Conservation (phyloP, 305 asterid species). For the Coffea humblotiana region DNA sequence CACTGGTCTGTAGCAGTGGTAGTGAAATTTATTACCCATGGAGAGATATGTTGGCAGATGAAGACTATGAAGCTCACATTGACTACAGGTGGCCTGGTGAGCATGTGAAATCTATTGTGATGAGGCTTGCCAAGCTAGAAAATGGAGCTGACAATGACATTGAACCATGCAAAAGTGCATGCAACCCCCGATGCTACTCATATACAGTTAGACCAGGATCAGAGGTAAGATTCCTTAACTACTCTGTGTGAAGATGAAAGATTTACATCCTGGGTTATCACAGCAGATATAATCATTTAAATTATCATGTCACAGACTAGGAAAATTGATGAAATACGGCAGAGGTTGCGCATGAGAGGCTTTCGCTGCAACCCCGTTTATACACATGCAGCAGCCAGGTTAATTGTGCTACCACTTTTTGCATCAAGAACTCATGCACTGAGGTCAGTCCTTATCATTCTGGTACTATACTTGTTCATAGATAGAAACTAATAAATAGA, state of each 20-base stretch:
- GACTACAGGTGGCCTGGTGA: constrained; percentile 74
- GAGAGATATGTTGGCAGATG: constrained; percentile 54
- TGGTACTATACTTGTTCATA: not conserved
- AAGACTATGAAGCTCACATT: constrained; percentile 57
- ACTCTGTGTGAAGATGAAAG: not conserved
- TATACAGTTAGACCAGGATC: constrained; percentile 51
- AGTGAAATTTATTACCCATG: constrained; percentile 68
- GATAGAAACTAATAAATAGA: not conserved
- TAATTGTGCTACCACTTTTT: constrained; percentile 55
- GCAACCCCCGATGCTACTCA: constrained; percentile 58
- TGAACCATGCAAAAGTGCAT: constrained; percentile 34
- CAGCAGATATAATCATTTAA: constrained; percentile 9
- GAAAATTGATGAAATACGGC: constrained; percentile 50
- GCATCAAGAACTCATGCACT: constrained; percentile 66
- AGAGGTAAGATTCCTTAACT: constrained; percentile 39
- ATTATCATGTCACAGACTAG: constrained; percentile 32
- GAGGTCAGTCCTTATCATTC: constrained; percentile 34
- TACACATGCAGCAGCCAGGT: constrained; percentile 50
- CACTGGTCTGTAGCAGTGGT: constrained; percentile 65
- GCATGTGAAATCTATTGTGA: constrained; percentile 43
- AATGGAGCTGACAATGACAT: constrained; percentile 41
- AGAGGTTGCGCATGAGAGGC: constrained; percentile 71
- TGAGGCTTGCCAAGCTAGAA: constrained; percentile 47
- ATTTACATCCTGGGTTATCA: constrained; percentile 9
- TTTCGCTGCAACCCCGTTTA: constrained; percentile 53